Conservation (phyloP, 805 yeast species). For the Yamadazyma nakazawae region DNA sequence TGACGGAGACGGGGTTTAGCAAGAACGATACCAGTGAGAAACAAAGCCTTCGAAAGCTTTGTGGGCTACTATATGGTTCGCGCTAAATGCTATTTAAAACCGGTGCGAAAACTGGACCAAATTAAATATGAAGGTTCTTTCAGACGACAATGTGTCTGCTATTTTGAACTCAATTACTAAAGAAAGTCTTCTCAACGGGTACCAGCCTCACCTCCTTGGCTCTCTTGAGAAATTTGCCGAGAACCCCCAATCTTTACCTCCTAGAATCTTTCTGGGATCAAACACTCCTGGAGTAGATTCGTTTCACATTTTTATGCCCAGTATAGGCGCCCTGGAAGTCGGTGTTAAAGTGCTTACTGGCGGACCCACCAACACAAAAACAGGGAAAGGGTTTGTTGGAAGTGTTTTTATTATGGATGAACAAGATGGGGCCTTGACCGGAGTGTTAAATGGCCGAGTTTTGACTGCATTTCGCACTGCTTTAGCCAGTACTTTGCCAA, state of each 20-base stretch:
- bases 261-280: constrained; percentile 46
- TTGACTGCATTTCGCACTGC: constrained; percentile 70
- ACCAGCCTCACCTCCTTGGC: constrained; percentile 6
- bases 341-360: constrained; percentile 63
- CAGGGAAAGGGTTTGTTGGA: constrained; percentile 55
- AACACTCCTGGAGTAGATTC: constrained; percentile 31
- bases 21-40: no score
- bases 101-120: neutral
- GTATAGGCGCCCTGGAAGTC: constrained; percentile 47
- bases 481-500: constrained; percentile 43
- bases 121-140: constrained; percentile 9
- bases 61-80: no score
- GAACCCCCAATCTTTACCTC: constrained; percentile 40
- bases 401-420: constrained; percentile 50
- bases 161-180: constrained; percentile 3
- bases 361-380: constrained; percentile 34
- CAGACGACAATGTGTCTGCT: constrained; percentile 1
- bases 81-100: neutral
- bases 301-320: constrained; percentile 63
- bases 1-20: no score
- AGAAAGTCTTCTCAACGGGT: constrained; percentile 1
- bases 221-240: neutral
- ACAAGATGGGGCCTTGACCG: constrained; percentile 47
- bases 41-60: no score
- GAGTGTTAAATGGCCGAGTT: constrained; percentile 55